Conservation (phyloP, 2,329 filamentous ascomycete genomes). For the Thielaviopsis populi region DNA sequence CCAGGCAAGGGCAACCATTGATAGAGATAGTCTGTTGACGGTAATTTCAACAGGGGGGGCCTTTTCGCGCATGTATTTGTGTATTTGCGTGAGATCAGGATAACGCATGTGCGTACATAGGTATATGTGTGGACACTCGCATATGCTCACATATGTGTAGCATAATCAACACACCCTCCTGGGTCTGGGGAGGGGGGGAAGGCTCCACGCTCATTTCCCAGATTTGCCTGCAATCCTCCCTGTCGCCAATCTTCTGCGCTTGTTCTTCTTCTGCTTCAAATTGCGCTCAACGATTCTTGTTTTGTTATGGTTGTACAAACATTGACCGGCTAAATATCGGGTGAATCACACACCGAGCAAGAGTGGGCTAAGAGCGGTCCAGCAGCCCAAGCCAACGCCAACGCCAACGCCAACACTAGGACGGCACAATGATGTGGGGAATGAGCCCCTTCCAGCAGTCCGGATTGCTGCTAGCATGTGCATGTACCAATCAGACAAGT, state of each 20-base stretch:
- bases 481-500: not conserved
- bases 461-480: slow-evolving; percentile 3
- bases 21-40: too few species aligned
- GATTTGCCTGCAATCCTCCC: too few species aligned
- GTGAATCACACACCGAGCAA: not conserved
- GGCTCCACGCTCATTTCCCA: slow-evolving; percentile 5
- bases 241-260: not conserved
- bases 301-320: not conserved
- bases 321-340: not conserved
- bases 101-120: not conserved
- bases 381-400: too few species aligned
- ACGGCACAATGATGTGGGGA: slow-evolving; percentile 6
- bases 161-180: not conserved
- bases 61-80: not conserved
- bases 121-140: too few species aligned
- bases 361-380: slow-evolving; percentile 6
- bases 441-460: slow-evolving; percentile 11
- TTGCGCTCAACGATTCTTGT: not conserved
- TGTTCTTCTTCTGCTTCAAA: not conserved
- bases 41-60: not conserved
- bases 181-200: too few species aligned
- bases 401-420: not conserved
- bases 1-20: not conserved
- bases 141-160: not conserved
- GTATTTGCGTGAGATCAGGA: not conserved